Conservation (phyloP, 371 early-diverging fungal genomes). For the Mucor plumbeus region DNA sequence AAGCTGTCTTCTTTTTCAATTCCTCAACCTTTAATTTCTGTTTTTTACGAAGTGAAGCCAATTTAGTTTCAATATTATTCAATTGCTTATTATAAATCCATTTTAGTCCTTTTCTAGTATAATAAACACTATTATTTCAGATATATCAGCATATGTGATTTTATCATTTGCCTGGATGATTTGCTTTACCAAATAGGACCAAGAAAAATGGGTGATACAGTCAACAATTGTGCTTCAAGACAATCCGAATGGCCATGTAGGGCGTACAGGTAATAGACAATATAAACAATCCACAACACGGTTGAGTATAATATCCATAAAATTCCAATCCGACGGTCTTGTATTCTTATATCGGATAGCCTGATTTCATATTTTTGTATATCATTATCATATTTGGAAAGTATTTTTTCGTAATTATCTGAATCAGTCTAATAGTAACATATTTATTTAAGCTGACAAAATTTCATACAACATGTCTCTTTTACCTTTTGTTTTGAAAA, state of each 20-base stretch:
- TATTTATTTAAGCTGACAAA: background rate
- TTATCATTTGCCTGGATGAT: no score
- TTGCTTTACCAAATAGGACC: background rate
- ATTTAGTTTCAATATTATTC: conserved; percentile 53
- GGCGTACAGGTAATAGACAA: conserved; percentile 42
- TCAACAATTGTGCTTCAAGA: background rate
- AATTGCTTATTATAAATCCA: conserved; percentile 62
- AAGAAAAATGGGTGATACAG: background rate
- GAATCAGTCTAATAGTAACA: conserved; percentile 28
- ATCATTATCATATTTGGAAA: conserved; percentile 76
- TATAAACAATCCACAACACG: conserved; percentile 66
- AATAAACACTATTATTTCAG: conserved; percentile 60
- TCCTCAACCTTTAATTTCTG: conserved; percentile 77
- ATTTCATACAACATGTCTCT: background rate
- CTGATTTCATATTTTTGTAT: conserved; percentile 73
- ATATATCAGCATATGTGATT: conserved; percentile 38
- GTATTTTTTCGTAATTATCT: conserved; percentile 78
- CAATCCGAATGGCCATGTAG: conserved; percentile 17
- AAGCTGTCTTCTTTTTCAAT: conserved; percentile 85
- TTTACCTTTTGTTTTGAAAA: conserved; percentile 10
- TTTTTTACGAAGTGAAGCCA: conserved; percentile 54
- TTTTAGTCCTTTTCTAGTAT: conserved; percentile 44
- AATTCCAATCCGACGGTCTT: conserved; percentile 61
- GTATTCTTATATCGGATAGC: conserved; percentile 60
- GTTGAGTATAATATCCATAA: conserved; percentile 73